Evolutionary conservation across 192 early-diverging fungal genomes (phyloP), one percentile per base, ranked within the genome.

Genomic region (Allomyces javanicus): DNA sequence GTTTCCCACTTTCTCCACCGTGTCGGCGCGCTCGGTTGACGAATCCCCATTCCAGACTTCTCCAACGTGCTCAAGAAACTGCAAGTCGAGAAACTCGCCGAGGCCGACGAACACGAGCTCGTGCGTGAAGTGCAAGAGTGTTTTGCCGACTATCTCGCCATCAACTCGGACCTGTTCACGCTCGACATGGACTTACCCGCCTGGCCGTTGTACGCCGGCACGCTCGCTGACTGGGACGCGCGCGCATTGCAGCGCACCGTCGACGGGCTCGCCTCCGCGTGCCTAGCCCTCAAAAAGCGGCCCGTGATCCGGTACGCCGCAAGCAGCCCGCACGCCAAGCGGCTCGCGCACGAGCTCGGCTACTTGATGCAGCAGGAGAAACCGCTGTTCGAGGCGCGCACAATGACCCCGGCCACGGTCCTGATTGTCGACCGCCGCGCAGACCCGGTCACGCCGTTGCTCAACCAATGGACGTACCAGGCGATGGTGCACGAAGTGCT

Each of bases 401-500:
- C 25, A 2, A 33, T 25, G 24, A 87, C 89, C 22, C 85, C 93
- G 1, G 94, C 92, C 7, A 83, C 94, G 63, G 77, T 99, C 4
- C 71, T 97, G 25, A 81, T 99, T 61, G 69, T 99, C 62, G 96
- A 99, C 74, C 87, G 96, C 33, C 81, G 91, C 27, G 93, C 93
- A 71, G 96, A 99, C 68, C 93, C 96, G 1, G 87, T 97, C 3
- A 97, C 93, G 0, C 94, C 96, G 12, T 74, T 99, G 19, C 79
- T 99, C 14, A 85, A 84, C 12, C 96, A 96, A 71, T 99, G 96
- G 96, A 99, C 93, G 6, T 99, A 99, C 70, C 94, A 99, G 69
- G 94, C 96, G 4, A 92, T 99, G 89, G 88, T 96, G 10, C 90
- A 99, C 73, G 96, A 97, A 67, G 76, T 94, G 64, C 81, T 97